Evolutionary conservation across 2,329 filamentous ascomycete genomes (phyloP), one percentile per base, ranked within the genome.

Genomic region (Penicillium frequentans): DNA sequence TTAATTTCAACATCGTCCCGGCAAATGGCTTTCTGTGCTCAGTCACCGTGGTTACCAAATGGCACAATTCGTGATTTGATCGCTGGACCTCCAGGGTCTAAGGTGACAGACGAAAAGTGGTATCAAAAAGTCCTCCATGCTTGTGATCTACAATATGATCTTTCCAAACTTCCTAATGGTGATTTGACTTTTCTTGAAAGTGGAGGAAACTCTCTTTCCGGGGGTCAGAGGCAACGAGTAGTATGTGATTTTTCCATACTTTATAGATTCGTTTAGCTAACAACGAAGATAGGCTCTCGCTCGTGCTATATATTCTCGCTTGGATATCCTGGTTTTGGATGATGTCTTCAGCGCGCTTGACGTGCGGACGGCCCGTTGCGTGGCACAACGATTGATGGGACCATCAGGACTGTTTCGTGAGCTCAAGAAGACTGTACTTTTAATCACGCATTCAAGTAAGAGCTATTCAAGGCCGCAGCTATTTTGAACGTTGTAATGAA

Each of bases 301-400:
- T 21, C 46, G 47, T 24, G 55, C 51, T 14, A 42, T 57, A 7
- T 58, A 54, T 29, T 54, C 55, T 14, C 45, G 29, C 2, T 43
- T 11, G 10, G 21, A 42, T 37, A 47, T 43, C 2, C 27, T 54
- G 35, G 29, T 55, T 16, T 31, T 58, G 23, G 52, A 58, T 45
- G 55, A 58, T 55, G 45, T 42, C 10, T 55, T 58, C 21, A 58
- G 55, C 39, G 55, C 51, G 2, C n/a, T 54, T 37, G 55, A 58
- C 27, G 21, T n/a, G 14, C 24, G 11, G 19, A 45, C 47, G 5
- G 47, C 37, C 3, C 13, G 14, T 8, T 14, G 24, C 7, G 45
- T 52, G 7, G 24, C 46, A n/a, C n/a, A 52, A 7, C 43, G 47
- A 23, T 23, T 52, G 11, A 21, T 56, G 7, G 43, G 48, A 2